Evolutionary conservation across 2,329 filamentous ascomycete species (phyloP), one percentile per base, ranked within the genome.

Genomic region (Orbilia quercus): DNA sequence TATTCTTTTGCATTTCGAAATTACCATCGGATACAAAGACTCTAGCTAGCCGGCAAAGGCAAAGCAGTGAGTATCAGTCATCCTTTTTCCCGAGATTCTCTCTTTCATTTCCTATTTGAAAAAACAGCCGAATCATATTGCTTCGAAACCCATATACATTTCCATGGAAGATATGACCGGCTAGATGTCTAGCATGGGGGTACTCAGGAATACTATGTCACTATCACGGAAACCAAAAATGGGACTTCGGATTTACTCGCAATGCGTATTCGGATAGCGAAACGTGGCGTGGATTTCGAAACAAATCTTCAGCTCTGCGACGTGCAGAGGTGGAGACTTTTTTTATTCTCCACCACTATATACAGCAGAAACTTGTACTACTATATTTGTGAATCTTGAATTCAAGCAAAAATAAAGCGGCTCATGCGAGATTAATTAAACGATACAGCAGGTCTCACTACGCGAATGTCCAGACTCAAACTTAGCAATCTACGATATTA

Each of bases 221-320:
- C 38, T 14, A 48, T 47, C 42, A 47, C 23, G 18, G 31, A 47
- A 12, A 14, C 16, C 48, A 7, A 4, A 18, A 22, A 25, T 34
- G 4, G 23, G 48, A 20, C 18, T 55, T 14, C 48, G 18, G 34
- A 22, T 42, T 54, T 28, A 36, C 22, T 34, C 47, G 31, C 40
- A 45, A 59, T 63, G 50, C 23, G 50, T 36, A 47, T 70, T 63
- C 55, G 65, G 57, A 70, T 70, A 57, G 65, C 65, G 65, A 70
- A 70, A 70, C 65, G 57, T 70, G 65, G 65, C 65, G 65, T 54
- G 51, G 62, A 54, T 55, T 63, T 45, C 65, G 65, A 57, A 70
- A 70, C 65, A 50, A 69, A 69, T 53, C 65, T 57, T 63, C 50
- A 54, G n/a, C 54, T 69, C 54, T 58, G 64, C 48, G 38, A 62